Conservation (phyloP, 139 green algal species). For the Eudorina sp. region DNA sequence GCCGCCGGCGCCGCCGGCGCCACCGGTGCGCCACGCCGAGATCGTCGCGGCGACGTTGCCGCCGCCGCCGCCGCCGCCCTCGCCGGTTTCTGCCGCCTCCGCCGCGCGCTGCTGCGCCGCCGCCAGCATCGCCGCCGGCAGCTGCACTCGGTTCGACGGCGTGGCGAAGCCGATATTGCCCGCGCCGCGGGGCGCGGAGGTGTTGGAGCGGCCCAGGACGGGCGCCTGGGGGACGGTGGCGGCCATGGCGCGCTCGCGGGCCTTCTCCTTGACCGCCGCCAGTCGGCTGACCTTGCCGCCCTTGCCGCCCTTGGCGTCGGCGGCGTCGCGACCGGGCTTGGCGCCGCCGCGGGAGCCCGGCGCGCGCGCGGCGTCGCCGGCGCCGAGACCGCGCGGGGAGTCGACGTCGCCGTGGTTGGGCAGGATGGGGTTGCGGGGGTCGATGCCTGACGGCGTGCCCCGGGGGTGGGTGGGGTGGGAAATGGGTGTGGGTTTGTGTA, state of each 20-base stretch:
- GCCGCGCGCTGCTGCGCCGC: constrained; percentile 30
- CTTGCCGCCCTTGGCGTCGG: not conserved
- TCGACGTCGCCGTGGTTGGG: not conserved
- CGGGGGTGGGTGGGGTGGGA: not conserved
- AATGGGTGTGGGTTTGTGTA: not conserved
- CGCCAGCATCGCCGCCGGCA: constrained; percentile 44
- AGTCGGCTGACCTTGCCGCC: constrained; percentile 30
- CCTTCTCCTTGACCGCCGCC: constrained; percentile 34
- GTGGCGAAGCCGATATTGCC: not conserved
- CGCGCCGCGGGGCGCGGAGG: not conserved
- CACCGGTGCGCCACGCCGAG: not conserved
- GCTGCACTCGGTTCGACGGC: not conserved
- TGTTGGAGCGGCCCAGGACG: too few species aligned
- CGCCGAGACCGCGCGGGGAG: not conserved
- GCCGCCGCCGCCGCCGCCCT: constrained; percentile 19
- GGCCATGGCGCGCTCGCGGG: constrained; percentile 1
- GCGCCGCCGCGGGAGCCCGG: not conserved
- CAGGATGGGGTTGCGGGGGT: constrained; percentile 38
- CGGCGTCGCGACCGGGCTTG: not conserved
- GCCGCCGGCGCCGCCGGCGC: not conserved
- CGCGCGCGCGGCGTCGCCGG: not conserved
- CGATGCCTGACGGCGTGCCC: constrained; percentile 16
- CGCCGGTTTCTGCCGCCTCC: not conserved
- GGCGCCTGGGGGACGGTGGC: not conserved
- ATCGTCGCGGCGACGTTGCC: constrained; percentile 3